These are phyloP conservation scores for Wickerhamia fluorescens DNA, from an alignment of 805 yeast genomes.

Conservation along the genomic window DNA sequence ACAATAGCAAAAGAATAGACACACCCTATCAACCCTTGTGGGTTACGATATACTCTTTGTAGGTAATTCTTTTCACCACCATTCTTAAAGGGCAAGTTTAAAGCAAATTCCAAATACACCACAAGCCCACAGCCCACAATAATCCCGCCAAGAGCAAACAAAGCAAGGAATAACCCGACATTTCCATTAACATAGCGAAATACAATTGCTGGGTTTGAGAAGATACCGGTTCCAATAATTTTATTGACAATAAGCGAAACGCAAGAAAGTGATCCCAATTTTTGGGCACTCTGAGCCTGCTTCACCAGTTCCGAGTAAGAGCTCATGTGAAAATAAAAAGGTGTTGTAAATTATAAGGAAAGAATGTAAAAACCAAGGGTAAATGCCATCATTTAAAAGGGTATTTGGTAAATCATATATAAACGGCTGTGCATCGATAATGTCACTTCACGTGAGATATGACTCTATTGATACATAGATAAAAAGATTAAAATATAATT, in stretches of 20 bases:
- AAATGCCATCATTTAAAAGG: too few species aligned
- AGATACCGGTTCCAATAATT: constrained; percentile 39
- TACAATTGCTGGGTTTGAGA: constrained; percentile 34
- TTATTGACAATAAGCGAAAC: constrained; percentile 36
- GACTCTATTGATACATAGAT: too few species aligned
- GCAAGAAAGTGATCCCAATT: constrained; percentile 24
- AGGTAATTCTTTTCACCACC: constrained; percentile 39
- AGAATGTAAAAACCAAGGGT: too few species aligned
- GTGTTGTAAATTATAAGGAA: too few species aligned
- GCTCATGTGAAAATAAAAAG: too few species aligned
- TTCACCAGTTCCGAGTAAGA: too few species aligned
- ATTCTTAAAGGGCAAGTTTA: constrained; percentile 33
- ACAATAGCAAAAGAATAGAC: constrained; percentile 46
- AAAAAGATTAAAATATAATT: too few species aligned
- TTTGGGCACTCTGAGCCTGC: too few species aligned
- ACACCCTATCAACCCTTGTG: constrained; percentile 31
- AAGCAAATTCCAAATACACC: constrained; percentile 34
- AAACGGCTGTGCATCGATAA: too few species aligned
- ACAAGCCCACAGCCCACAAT: constrained; percentile 32
- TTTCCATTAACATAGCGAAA: constrained; percentile 33
- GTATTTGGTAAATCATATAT: too few species aligned
- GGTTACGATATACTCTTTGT: constrained; percentile 24
- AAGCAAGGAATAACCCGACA: constrained; percentile 24
- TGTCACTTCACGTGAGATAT: too few species aligned
- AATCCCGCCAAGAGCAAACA: constrained; percentile 32